Evolutionary conservation across 768 basidiomycete genomes (phyloP).

Genomic region (Tephrocybe sp.): DNA sequence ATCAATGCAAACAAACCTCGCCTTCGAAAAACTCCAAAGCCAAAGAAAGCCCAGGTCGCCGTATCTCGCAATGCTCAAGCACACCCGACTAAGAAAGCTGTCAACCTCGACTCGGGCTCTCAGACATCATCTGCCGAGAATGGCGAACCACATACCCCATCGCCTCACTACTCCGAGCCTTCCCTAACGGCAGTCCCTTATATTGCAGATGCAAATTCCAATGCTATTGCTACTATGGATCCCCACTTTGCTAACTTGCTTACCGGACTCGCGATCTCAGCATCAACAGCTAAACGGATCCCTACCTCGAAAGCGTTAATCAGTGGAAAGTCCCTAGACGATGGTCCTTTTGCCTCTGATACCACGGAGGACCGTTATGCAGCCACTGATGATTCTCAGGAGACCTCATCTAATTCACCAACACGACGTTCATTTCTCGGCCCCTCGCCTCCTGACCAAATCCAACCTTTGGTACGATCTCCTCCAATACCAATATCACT

Average conservation of each 20-base stretch:
- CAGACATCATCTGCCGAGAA: conserved; percentile 63
- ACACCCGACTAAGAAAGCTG: conserved; percentile 27
- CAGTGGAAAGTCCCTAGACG: background rate
- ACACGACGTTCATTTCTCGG: conserved; percentile 4
- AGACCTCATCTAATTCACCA: background rate
- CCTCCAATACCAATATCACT: background rate
- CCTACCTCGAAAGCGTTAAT: no score
- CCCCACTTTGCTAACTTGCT: conserved; percentile 73
- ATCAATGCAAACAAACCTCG: conserved; percentile 65
- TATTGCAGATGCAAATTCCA: conserved; percentile 33
- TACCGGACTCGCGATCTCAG: conserved; percentile 61
- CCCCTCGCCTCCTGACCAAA: conserved; percentile 5
- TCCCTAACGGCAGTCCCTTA: conserved; percentile 30
- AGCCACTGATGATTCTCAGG: background rate
- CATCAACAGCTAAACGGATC: conserved; percentile 22
- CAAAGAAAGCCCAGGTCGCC: conserved; percentile 21
- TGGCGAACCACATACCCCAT: conserved; percentile 62
- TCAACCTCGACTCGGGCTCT: conserved; percentile 69
- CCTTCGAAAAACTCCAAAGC: conserved; percentile 35
- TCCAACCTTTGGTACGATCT: background rate
- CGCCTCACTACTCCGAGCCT: conserved; percentile 53
- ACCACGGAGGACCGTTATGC: no score
- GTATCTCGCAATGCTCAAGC: background rate
- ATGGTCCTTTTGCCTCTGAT: background rate
- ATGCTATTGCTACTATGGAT: conserved; percentile 44